These are phyloP conservation scores for Actinidia polygama DNA, from an alignment of 179 eudicot species.

Conservation along the genomic window DNA sequence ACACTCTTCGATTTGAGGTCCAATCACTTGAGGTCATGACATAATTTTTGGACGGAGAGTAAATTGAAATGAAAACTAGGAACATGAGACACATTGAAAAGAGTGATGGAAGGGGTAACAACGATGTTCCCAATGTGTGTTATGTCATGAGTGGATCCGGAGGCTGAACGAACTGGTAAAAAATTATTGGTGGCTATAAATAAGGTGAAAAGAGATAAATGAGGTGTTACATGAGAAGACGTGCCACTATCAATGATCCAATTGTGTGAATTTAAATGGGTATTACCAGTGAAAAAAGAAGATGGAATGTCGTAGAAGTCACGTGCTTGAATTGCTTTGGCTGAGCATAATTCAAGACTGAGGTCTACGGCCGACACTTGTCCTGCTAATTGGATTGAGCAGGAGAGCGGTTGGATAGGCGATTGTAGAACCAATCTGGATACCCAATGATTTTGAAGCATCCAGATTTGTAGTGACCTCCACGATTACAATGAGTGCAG, in stretches of 20 bases:
- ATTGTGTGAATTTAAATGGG: not conserved
- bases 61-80: constrained; percentile 11
- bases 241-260: not conserved
- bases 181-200: not conserved
- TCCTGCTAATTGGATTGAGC: not conserved
- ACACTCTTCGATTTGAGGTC: not conserved
- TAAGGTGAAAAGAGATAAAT: not conserved
- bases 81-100: constrained; percentile 3
- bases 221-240: not conserved
- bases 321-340: not conserved
- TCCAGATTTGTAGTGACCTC: not conserved
- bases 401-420: not conserved
- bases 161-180: not conserved
- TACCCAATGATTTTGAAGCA: not conserved
- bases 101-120: constrained; percentile 5
- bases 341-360: not conserved
- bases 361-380: not conserved
- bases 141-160: not conserved
- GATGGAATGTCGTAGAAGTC: not conserved
- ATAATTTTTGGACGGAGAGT: not conserved
- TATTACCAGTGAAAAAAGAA: not conserved
- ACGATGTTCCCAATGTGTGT: not conserved
- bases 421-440: not conserved
- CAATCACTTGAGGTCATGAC: not conserved
- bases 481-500: not conserved